Evolutionary conservation across 148 eudicot genomes (phyloP).

Genomic region (Polygonum maritimum): DNA sequence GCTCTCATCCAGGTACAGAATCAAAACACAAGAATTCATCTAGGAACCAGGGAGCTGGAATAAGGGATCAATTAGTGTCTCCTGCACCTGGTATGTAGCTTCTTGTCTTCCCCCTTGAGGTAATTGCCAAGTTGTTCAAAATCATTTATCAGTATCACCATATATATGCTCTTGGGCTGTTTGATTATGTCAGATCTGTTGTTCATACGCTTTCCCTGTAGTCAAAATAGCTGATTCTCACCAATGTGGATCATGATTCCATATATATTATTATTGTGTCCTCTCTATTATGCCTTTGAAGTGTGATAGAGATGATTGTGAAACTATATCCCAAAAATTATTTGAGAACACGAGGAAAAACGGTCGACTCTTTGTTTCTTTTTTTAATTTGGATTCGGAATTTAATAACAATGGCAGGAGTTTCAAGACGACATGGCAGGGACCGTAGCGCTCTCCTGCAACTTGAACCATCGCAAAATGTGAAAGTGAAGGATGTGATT

Average conservation of each 20-base stretch:
- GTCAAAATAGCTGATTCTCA: background rate
- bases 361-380: background rate
- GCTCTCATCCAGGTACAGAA: constrained; percentile 54
- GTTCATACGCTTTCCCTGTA: background rate
- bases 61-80: constrained; percentile 32
- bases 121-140: background rate
- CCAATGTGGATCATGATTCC: background rate
- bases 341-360: no score
- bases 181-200: background rate
- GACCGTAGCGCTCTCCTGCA: constrained; percentile 26
- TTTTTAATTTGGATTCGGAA: background rate
- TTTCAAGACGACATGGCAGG: constrained; percentile 31
- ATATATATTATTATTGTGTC: background rate
- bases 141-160: background rate
- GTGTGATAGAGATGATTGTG: background rate
- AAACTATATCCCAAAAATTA: background rate
- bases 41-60: constrained; percentile 53
- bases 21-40: constrained; percentile 28
- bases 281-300: background rate
- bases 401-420: constrained; percentile 24
- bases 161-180: background rate
- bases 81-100: constrained; percentile 40
- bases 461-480: constrained; percentile 29
- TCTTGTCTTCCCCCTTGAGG: background rate
- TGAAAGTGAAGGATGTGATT: constrained; percentile 72